Evolutionary conservation across 2,329 filamentous ascomycete genomes (phyloP).

Genomic region (Cryphonectria parasitica): DNA sequence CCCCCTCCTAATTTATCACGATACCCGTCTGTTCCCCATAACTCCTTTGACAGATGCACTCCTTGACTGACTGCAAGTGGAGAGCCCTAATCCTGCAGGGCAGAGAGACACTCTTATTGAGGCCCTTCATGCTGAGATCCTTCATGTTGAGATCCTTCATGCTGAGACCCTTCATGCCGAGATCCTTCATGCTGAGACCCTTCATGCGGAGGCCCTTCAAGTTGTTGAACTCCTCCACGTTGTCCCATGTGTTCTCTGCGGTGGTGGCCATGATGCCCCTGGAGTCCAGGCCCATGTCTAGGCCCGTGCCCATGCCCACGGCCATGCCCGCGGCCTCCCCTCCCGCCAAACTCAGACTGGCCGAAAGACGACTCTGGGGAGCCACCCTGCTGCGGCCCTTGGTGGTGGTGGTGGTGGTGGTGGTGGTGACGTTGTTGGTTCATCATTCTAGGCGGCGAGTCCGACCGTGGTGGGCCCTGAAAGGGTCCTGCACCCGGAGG

Average conservation of each 20-base stretch:
- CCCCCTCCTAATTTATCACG: not conserved
- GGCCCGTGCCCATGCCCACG: not conserved
- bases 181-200: not conserved
- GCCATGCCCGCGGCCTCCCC: not conserved
- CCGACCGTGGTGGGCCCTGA: not conserved
- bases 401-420: not conserved
- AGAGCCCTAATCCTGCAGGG: not conserved
- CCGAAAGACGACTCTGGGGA: not conserved
- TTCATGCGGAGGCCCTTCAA: not conserved
- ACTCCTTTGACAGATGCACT: not conserved
- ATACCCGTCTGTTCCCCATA: not conserved
- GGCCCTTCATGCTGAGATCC: not conserved
- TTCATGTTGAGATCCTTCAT: not conserved
- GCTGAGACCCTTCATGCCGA: not conserved
- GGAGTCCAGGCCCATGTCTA: not conserved
- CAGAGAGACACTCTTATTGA: not conserved
- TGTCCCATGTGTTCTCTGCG: not conserved
- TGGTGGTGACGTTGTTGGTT: not conserved
- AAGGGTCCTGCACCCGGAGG: not conserved
- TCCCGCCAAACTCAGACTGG: not conserved
- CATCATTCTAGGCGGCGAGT: not conserved
- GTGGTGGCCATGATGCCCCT: not conserved
- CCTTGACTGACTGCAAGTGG: not conserved
- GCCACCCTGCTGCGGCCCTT: not conserved
- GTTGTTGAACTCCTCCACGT: too few relatives aligned